These are phyloP conservation scores for Dictyostelium purpureum DNA, from an alignment of 78 protist genomes.

Conservation along the genomic window DNA sequence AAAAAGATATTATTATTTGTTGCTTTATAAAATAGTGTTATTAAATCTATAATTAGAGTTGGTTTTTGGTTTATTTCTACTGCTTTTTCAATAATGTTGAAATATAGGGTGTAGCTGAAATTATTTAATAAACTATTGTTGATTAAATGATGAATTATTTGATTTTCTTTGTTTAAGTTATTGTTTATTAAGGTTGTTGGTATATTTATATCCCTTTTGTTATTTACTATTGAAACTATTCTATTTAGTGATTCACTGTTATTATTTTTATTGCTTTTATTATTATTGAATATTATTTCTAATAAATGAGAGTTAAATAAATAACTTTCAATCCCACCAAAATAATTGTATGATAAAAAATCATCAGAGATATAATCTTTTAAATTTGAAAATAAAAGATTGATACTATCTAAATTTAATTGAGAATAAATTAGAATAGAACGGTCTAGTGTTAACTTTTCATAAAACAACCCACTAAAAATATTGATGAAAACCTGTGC, in stretches of 20 bases:
- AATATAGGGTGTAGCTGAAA: neutral
- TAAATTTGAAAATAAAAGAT: neutral
- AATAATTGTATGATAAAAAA: neutral
- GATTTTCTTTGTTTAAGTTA: neutral
- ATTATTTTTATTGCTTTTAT: neutral
- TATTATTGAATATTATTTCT: neutral
- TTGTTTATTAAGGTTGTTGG: neutral
- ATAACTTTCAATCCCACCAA: slow-evolving; percentile 12
- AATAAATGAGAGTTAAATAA: neutral
- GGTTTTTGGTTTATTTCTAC: neutral
- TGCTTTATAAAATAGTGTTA: neutral
- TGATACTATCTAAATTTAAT: neutral
- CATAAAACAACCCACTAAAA: no score
- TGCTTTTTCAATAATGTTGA: neutral
- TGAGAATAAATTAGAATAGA: neutral
- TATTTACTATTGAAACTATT: neutral
- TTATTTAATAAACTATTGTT: neutral
- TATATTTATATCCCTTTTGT: no score
- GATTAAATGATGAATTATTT: neutral
- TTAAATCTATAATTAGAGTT: neutral
- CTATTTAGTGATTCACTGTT: neutral
- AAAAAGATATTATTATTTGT: neutral
- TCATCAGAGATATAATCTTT: neutral
- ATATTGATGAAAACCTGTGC: no score
- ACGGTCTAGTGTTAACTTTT: neutral